A percentile compares a stretch with the other conserved stretches of the same genome.
phyloP scores from a whole-genome alignment of 306 rosid species.

The Purshia tridentata region DNA sequence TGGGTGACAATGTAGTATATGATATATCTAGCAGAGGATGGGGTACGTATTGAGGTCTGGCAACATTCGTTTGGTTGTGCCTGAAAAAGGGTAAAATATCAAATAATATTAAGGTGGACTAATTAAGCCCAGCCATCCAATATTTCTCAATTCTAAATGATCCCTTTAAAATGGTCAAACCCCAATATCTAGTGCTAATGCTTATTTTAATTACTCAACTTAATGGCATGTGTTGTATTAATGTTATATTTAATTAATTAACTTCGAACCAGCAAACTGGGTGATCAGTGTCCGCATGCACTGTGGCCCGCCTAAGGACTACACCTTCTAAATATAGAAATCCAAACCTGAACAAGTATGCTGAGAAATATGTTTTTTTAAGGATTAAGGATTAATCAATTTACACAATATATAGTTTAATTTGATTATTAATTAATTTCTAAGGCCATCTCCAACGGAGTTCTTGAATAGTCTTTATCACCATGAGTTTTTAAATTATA shows the following conservation, averaged over 20 bases:
- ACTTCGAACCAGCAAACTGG: not conserved
- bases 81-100: not conserved
- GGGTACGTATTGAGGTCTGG: not conserved
- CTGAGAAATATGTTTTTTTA: too few relatives aligned
- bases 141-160: too few relatives aligned
- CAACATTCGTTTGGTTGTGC: not conserved
- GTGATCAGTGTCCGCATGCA: not conserved
- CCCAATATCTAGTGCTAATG: not conserved
- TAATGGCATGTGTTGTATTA: slow-evolving; percentile 3
- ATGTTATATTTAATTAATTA: too few relatives aligned
- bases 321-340: not conserved
- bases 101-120: slow-evolving; percentile 1
- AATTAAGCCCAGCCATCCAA: not conserved
- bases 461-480: too few relatives aligned
- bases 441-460: too few relatives aligned
- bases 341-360: too few relatives aligned
- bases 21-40: not conserved
- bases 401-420: too few relatives aligned
- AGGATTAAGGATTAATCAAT: too few relatives aligned
- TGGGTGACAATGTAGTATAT: not conserved
- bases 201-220: not conserved
- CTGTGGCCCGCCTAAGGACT: slow-evolving; percentile 14
- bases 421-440: too few relatives aligned
- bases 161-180: not conserved
- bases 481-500: too few relatives aligned